Percentiles rank a stretch among this genome's conserved stretches.
Evolutionary conservation across 768 basidiomycete genomes (phyloP).

Genomic region (Clavulina sp.): DNA sequence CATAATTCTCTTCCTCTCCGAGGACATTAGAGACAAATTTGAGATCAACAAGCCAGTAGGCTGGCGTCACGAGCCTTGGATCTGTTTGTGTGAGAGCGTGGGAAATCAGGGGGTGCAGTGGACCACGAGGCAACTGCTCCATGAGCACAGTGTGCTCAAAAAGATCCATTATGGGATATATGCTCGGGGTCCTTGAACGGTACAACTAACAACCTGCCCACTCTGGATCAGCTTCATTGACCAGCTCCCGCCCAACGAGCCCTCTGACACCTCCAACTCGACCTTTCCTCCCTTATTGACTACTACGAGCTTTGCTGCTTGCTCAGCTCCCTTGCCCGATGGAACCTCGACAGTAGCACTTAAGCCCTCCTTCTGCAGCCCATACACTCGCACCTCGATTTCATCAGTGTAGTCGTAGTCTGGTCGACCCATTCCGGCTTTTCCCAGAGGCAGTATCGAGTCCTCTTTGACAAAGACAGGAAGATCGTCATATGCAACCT

Average conservation of each 20-base stretch:
- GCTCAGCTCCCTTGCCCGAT: neutral
- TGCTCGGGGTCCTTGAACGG: too few species aligned
- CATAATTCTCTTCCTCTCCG: too few species aligned
- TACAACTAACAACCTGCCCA: too few species aligned
- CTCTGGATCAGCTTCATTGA: neutral
- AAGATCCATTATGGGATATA: too few species aligned
- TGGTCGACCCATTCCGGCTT: conserved; percentile 31
- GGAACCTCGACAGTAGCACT: neutral
- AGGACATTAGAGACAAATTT: too few species aligned
- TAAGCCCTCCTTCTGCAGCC: conserved; percentile 30
- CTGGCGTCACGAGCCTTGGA: too few species aligned
- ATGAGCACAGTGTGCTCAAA: too few species aligned
- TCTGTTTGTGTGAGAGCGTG: too few species aligned
- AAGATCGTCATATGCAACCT: conserved; percentile 43
- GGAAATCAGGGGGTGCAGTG: too few species aligned
- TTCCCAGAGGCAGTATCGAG: conserved; percentile 43
- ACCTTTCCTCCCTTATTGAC: neutral
- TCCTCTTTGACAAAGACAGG: conserved; percentile 50
- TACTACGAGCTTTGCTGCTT: neutral
- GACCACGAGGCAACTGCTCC: too few species aligned
- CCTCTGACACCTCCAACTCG: neutral
- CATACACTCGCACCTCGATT: conserved; percentile 37
- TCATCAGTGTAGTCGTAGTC: conserved; percentile 40
- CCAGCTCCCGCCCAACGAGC: neutral
- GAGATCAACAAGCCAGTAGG: too few species aligned